Conservation (phyloP, 768 basidiomycete species). For the Boletales sp. region DNA sequence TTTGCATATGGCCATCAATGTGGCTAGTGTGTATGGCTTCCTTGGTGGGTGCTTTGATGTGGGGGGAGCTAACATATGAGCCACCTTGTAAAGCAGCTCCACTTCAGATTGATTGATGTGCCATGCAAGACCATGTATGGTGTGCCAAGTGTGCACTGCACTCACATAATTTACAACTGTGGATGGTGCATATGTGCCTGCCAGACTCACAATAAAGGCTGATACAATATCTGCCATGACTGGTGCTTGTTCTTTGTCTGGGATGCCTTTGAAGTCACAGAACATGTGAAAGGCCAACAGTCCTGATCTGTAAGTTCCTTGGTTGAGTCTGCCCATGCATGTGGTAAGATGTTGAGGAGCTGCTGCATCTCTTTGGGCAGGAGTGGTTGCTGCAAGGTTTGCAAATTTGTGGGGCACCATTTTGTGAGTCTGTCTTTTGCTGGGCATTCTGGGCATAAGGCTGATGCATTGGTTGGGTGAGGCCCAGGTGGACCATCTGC, state of each 20-base stretch:
- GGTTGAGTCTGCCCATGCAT: background rate
- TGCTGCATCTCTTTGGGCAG: background rate
- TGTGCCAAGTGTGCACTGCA: background rate
- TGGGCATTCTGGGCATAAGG: background rate
- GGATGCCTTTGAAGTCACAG: slow-evolving; percentile 29
- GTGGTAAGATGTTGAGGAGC: background rate
- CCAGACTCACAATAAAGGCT: slow-evolving; percentile 6
- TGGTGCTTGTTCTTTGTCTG: background rate
- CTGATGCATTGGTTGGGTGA: no score
- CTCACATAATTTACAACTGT: slow-evolving; percentile 4
- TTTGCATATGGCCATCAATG: background rate
- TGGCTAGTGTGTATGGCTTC: background rate
- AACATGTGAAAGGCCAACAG: slow-evolving; percentile 33
- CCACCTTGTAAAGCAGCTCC: no score
- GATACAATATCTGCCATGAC: slow-evolving; percentile 2
- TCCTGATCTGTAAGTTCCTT: background rate
- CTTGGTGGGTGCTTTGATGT: no score
- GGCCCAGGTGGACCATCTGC: background rate
- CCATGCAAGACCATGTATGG: no score
- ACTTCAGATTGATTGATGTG: no score
- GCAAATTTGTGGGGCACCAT: background rate
- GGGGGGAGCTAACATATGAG: no score
- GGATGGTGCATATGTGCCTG: slow-evolving; percentile 11
- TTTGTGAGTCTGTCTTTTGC: background rate
- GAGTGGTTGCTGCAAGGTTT: background rate